phyloP scores from a whole-genome alignment of 2,329 filamentous ascomycete species.

The Fusarium albidum region DNA sequence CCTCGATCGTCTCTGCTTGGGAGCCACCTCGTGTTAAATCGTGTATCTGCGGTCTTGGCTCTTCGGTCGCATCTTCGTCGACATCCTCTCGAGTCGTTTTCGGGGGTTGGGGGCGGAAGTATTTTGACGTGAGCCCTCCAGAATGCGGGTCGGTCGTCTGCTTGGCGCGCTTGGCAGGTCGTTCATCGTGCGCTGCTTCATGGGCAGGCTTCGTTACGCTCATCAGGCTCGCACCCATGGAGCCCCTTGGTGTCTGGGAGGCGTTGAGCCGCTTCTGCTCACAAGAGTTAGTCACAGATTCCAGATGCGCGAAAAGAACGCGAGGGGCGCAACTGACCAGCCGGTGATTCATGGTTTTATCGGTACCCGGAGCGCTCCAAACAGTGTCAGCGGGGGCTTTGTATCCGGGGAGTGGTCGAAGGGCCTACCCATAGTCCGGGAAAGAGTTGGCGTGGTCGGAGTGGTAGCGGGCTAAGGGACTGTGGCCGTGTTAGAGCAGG shows the following conservation, averaged over 20 bases:
- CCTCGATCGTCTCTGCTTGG: conserved; percentile 26
- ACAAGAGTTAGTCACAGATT: conserved; percentile 16
- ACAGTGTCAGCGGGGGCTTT: conserved; percentile 29
- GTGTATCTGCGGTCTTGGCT: conserved; percentile 10
- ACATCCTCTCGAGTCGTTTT: conserved; percentile 9
- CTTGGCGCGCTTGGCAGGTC: conserved; percentile 37
- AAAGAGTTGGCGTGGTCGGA: conserved; percentile 50
- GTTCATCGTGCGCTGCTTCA: conserved; percentile 15
- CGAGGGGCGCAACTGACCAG: conserved; percentile 33
- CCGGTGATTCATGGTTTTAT: conserved; percentile 29
- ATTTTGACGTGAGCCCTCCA: neutral
- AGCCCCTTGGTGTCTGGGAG: conserved; percentile 30
- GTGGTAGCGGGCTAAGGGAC: conserved; percentile 46
- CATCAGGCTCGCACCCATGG: conserved; percentile 18
- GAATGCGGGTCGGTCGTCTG: neutral
- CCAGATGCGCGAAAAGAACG: neutral
- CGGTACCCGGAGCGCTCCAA: conserved; percentile 38
- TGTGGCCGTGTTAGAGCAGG: conserved; percentile 28
- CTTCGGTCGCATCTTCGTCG: conserved; percentile 18
- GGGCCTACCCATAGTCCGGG: conserved; percentile 53
- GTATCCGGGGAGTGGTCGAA: conserved; percentile 12
- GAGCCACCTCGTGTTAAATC: conserved; percentile 33
- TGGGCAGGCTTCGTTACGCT: neutral
- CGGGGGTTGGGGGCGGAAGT: conserved; percentile 1
- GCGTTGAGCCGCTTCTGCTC: conserved; percentile 38